Percentiles rank a stretch among this genome's conserved stretches.
phyloP scores from a whole-genome alignment of 2,329 filamentous ascomycete genomes.

The Davidsoniella australis region DNA sequence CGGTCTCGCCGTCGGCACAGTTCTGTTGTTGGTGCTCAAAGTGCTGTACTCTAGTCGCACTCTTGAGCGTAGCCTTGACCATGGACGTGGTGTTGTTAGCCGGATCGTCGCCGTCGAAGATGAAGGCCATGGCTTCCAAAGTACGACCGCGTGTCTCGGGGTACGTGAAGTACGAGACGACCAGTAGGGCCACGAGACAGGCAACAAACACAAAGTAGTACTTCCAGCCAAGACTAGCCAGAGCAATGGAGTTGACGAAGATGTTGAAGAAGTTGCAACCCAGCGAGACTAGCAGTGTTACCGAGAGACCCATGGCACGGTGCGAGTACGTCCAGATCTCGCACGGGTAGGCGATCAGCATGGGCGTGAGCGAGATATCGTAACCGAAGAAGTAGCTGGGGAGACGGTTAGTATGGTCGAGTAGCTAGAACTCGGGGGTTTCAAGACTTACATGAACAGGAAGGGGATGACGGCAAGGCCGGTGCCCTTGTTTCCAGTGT shows the following conservation, averaged over 20 bases:
- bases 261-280: constrained; percentile 25
- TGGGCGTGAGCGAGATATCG: constrained; percentile 23
- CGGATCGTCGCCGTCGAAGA: constrained; percentile 9
- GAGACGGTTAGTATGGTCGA: background rate
- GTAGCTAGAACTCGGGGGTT: background rate
- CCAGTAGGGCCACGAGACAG: constrained; percentile 26
- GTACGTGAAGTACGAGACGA: constrained; percentile 60
- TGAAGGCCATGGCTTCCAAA: constrained; percentile 15
- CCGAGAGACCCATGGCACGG: constrained; percentile 39
- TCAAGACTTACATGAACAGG: constrained; percentile 34
- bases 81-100: background rate
- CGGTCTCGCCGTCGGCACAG: background rate
- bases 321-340: constrained; percentile 42
- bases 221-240: constrained; percentile 24
- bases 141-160: constrained; percentile 53
- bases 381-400: constrained; percentile 11
- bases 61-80: background rate
- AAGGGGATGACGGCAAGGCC: constrained; percentile 33
- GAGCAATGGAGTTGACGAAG: constrained; percentile 28
- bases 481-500: constrained; percentile 22
- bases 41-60: background rate
- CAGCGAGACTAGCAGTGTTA: constrained; percentile 37
- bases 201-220: constrained; percentile 28
- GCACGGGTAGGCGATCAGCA: constrained; percentile 30
- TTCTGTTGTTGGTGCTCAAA: background rate